Evolutionary conservation across 106 monocot genomes (phyloP).

Genomic region (Apostasia ramifera): DNA sequence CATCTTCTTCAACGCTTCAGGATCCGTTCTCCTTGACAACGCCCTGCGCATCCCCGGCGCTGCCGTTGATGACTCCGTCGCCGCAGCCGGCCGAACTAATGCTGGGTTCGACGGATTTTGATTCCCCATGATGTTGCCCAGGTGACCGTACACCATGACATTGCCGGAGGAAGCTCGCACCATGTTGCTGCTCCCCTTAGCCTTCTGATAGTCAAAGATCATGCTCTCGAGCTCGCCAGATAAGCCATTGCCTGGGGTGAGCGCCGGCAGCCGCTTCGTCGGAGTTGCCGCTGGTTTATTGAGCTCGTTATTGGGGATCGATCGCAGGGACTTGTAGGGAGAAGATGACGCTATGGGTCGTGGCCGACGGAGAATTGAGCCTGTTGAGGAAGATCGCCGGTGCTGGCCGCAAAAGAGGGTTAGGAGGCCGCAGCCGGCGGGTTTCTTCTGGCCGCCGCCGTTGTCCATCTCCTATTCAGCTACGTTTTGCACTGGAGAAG

Average conservation of each 20-base stretch:
- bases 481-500: no score
- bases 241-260: slow-evolving; percentile 9
- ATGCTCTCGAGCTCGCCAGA: slow-evolving; percentile 43
- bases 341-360: not conserved
- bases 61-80: not conserved
- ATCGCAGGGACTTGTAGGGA: not conserved
- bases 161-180: slow-evolving; percentile 61
- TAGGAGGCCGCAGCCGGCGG: slow-evolving; percentile 32
- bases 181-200: slow-evolving; percentile 24
- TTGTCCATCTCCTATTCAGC: not conserved
- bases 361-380: slow-evolving; percentile 13
- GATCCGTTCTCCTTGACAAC: slow-evolving; percentile 30
- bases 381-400: slow-evolving; percentile 23
- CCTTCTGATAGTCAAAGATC: slow-evolving; percentile 43
- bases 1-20: slow-evolving; percentile 57
- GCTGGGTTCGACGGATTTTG: not conserved
- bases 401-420: slow-evolving; percentile 12
- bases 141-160: slow-evolving; percentile 52
- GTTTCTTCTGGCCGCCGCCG: slow-evolving; percentile 13
- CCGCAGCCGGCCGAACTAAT: not conserved
- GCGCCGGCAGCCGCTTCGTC: not conserved
- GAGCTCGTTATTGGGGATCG: not conserved
- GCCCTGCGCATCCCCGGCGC: slow-evolving; percentile 29
- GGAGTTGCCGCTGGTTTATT: not conserved
- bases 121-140: slow-evolving; percentile 40